phyloP scores from a whole-genome alignment of 768 basidiomycete genomes.

The Boletus vinaceobasis region DNA sequence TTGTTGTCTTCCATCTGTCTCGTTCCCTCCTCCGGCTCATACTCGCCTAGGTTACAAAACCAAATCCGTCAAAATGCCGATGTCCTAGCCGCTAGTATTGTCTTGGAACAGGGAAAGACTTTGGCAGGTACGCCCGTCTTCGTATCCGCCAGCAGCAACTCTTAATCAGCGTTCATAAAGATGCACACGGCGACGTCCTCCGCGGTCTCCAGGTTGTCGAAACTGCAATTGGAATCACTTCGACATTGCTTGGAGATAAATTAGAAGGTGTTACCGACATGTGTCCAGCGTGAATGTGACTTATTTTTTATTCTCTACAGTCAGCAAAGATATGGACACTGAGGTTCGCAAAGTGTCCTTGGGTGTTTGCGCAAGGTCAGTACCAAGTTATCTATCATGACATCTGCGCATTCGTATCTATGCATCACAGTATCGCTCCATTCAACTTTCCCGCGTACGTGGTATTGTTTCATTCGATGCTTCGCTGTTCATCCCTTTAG shows the following conservation, averaged over 20 bases:
- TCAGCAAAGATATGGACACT: conserved; percentile 97
- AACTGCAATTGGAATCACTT: conserved; percentile 76
- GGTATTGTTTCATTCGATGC: not conserved
- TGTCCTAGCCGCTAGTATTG: conserved; percentile 83
- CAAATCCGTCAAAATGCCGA: conserved; percentile 83
- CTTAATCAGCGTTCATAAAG: conserved; percentile 34
- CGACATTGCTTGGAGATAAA: conserved; percentile 84
- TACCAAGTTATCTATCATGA: not conserved
- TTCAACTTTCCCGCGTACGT: conserved; percentile 88
- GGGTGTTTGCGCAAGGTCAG: conserved; percentile 76
- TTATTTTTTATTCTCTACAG: conserved; percentile 37
- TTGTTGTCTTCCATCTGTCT: conserved; percentile 28
- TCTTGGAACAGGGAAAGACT: conserved; percentile 96
- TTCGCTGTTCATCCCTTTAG: conserved; percentile 33
- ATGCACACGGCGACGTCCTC: conserved; percentile 92
- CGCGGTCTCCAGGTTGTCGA: conserved; percentile 91
- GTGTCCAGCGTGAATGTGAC: not conserved
- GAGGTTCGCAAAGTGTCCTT: conserved; percentile 79
- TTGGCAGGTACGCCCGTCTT: conserved; percentile 54
- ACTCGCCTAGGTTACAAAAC: conserved; percentile 67
- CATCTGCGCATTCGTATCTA: conserved; percentile 1
- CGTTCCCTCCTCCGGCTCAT: conserved; percentile 3
- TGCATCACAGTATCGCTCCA: conserved; percentile 60
- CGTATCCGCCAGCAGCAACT: not conserved
- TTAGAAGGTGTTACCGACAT: conserved; percentile 64